Conservation (phyloP, 2,329 filamentous ascomycete species). For the Claviceps sp. region DNA sequence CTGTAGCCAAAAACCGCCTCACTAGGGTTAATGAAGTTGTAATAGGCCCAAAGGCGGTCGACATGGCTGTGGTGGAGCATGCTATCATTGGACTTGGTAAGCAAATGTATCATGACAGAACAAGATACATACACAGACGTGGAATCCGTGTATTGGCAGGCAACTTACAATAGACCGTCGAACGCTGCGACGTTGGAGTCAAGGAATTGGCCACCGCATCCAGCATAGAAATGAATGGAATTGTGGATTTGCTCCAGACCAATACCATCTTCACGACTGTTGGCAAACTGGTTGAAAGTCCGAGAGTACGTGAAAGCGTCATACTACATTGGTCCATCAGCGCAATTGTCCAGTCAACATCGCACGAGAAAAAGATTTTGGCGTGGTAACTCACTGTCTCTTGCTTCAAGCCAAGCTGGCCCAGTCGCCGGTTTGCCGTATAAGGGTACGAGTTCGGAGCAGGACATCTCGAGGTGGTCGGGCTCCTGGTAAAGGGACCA, state of each 20-base stretch:
- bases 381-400: slow-evolving; percentile 24
- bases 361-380: background rate
- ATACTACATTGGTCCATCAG: slow-evolving; percentile 18
- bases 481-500: slow-evolving; percentile 15
- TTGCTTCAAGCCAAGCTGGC: slow-evolving; percentile 21
- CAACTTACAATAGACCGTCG: slow-evolving; percentile 30
- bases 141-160: too few relatives aligned
- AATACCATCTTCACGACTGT: slow-evolving; percentile 20
- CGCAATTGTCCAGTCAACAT: background rate
- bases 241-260: slow-evolving; percentile 33
- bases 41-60: slow-evolving; percentile 50
- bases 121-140: too few relatives aligned
- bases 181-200: slow-evolving; percentile 28
- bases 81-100: slow-evolving; percentile 8
- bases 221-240: slow-evolving; percentile 26
- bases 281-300: slow-evolving; percentile 22
- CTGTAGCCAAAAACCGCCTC: slow-evolving; percentile 21
- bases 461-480: slow-evolving; percentile 26
- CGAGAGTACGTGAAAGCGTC: slow-evolving; percentile 24
- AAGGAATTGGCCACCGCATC: slow-evolving; percentile 29
- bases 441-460: slow-evolving; percentile 24
- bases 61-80: slow-evolving; percentile 44
- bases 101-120: background rate
- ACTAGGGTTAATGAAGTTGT: slow-evolving; percentile 29
- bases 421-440: slow-evolving; percentile 23